Evolutionary conservation across 305 asterid genomes (phyloP), one percentile per base, ranked within the genome.

Genomic region (Fraxinus ornus): DNA sequence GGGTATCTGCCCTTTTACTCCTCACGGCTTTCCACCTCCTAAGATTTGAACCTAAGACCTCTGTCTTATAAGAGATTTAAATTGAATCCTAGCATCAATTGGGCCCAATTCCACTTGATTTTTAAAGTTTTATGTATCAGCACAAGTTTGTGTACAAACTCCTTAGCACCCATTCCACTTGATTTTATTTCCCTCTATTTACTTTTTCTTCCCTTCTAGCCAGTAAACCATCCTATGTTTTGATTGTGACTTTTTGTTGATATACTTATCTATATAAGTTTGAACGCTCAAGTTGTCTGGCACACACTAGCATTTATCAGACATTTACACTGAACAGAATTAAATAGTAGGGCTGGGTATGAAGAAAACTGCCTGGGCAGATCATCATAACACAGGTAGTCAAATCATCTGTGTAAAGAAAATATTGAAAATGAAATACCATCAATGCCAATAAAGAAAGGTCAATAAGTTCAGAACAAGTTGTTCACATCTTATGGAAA

Each of bases 151-250:
- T 78, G 24, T 71, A 32, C 76, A 32, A 78, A 78, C 62, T 78
- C 76, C 24, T 75, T 75, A 62, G 3, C 39, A 55, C 72, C 68
- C 21, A 49, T 60, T 77, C 81, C 71, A 41, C 19, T 75, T 75
- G 76, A 15, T 76, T 75, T 37, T 41, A 9, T 15, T 39, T 60
- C 79, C 37, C 22, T 49, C 55, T 22, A 39, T 35, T 52, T 82
- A 75, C 77, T 26, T 74, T 19, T 22, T 74, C 73, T 47, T 21
- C 28, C 52, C 30, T 82, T 82, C 78, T 71, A 78, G 26, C 39
- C 26, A 15, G 44, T 30, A 33, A 32, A 32, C 19, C 76, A 70
- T 30, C 22, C 76, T 30, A 30, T 28, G 41, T 17, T 71, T 6
- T 33, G 22, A 33, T 15, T 71, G 19, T 71, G 47, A 71, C 44